Evolutionary conservation across 1,284 basidiomycete species (phyloP).

Genomic region (Melampsora abietis-canadensis): DNA sequence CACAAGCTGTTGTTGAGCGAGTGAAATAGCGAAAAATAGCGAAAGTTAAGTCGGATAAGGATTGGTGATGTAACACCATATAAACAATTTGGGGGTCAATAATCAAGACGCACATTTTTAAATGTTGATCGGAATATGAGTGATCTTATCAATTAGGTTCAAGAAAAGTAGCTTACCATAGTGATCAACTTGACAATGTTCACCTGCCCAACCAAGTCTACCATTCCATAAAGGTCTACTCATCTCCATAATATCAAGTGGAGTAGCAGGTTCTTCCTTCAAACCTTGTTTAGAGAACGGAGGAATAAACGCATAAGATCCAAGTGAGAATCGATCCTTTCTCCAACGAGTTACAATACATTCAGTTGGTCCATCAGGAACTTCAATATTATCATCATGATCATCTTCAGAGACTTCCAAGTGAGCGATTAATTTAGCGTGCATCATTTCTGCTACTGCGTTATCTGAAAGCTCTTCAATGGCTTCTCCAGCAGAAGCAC

Average conservation of each 20-base stretch:
- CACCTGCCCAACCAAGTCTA: conserved; percentile 53
- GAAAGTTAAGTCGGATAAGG: neutral
- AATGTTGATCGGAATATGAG: neutral
- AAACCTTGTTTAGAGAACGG: conserved; percentile 41
- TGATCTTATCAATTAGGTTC: too few relatives aligned
- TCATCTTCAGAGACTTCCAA: conserved; percentile 31
- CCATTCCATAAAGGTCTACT: conserved; percentile 52
- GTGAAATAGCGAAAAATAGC: too few relatives aligned
- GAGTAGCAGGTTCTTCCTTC: conserved; percentile 47
- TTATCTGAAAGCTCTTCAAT: conserved; percentile 50
- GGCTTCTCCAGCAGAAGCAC: conserved; percentile 49
- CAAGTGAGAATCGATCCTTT: conserved; percentile 47
- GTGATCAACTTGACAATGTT: conserved; percentile 52
- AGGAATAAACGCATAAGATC: conserved; percentile 51
- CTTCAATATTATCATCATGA: neutral
- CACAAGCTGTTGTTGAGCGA: conserved; percentile 45
- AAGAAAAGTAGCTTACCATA: conserved; percentile 30
- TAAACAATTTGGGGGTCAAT: neutral
- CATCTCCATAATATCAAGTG: conserved; percentile 53
- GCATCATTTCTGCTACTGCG: conserved; percentile 49
- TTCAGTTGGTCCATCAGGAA: conserved; percentile 40
- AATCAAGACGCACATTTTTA: neutral
- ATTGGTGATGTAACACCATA: neutral
- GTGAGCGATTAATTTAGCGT: conserved; percentile 46
- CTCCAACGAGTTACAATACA: conserved; percentile 49